A percentile compares a stretch with the other conserved stretches of the same genome.
These are phyloP conservation scores for Protea cynaroides DNA, from an alignment of 164 flowering plant genomes.

Conservation along the genomic window DNA sequence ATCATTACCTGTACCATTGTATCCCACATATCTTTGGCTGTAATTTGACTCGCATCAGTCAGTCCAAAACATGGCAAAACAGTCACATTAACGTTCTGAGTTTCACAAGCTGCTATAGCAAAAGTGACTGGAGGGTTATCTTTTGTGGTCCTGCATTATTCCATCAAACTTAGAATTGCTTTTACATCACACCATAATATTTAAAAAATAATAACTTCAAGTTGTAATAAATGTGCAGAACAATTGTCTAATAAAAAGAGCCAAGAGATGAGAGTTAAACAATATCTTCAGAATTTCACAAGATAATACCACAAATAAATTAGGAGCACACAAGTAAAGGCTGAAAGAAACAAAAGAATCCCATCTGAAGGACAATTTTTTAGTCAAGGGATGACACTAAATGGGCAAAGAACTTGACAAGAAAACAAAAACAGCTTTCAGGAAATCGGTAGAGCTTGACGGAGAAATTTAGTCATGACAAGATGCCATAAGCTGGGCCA, in stretches of 20 bases:
- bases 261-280: not conserved
- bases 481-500: conserved; percentile 1
- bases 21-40: conserved; percentile 86
- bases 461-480: no score
- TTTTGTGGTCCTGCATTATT: conserved; percentile 67
- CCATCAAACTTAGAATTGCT: conserved; percentile 3
- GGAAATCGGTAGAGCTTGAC: no score
- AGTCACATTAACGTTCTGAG: conserved; percentile 85
- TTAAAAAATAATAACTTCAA: no score
- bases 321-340: not conserved
- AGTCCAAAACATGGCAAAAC: conserved; percentile 83
- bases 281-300: not conserved
- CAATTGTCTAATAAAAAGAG: not conserved
- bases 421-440: no score
- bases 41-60: conserved; percentile 48
- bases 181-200: not conserved
- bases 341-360: not conserved
- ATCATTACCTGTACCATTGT: conserved; percentile 61
- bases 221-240: not conserved
- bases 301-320: not conserved
- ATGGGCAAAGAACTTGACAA: not conserved
- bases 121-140: conserved; percentile 91
- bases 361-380: not conserved
- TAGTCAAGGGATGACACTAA: not conserved
- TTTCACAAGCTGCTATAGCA: conserved; percentile 90